phyloP scores from a whole-genome alignment of 2,329 filamentous ascomycete species.

The Diaporthe sp. region DNA sequence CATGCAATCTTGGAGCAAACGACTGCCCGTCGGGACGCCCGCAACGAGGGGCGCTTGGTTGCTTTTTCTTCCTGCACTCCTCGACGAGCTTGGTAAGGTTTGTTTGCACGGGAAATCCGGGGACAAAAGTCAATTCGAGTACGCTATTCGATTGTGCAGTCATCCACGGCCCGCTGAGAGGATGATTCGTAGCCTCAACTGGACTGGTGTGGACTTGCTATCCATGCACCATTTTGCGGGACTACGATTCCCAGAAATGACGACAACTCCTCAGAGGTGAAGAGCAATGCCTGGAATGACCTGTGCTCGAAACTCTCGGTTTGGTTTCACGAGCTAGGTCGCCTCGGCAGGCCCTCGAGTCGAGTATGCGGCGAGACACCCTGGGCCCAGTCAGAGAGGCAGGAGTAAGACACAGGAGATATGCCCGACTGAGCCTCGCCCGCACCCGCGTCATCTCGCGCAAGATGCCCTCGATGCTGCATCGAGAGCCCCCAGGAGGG shows the following conservation, averaged over 20 bases:
- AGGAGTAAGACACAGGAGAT: conserved; percentile 35
- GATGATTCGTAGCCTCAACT: neutral
- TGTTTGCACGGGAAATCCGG: neutral
- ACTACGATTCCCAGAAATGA: neutral
- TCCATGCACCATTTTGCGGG: neutral
- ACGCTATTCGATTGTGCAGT: too few species aligned
- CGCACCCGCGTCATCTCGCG: conserved; percentile 18
- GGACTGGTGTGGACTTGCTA: neutral
- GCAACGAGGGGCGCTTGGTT: neutral
- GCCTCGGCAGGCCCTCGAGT: conserved; percentile 14
- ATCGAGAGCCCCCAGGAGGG: neutral
- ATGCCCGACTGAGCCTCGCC: conserved; percentile 29
- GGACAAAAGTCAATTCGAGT: neutral
- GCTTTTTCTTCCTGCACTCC: conserved; percentile 22
- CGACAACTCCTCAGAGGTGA: neutral
- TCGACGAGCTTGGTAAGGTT: neutral
- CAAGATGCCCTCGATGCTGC: neutral
- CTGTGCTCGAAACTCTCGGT: neutral
- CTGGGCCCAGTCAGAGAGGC: conserved; percentile 38
- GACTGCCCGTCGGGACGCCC: neutral
- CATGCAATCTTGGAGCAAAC: conserved; percentile 9
- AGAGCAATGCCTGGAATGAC: neutral
- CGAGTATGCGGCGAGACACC: conserved; percentile 34
- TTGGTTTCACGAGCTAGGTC: conserved; percentile 10
- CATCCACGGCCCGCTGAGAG: neutral